phyloP scores from a whole-genome alignment of 345 rosid species.

The Pelargonium nanum region DNA sequence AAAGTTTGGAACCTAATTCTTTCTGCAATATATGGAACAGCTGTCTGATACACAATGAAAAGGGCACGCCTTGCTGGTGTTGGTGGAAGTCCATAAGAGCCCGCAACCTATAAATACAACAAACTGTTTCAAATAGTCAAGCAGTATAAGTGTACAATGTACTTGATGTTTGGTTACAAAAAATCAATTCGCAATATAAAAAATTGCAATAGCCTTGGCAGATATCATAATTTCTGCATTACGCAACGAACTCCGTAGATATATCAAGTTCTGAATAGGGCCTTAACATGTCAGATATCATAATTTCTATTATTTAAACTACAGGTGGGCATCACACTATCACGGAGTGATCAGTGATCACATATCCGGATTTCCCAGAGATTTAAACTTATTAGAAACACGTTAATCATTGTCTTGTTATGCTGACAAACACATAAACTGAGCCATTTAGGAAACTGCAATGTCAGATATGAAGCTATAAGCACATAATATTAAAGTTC shows the following conservation, averaged over 20 bases:
- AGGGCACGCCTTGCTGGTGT: conserved; percentile 90
- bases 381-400: neutral
- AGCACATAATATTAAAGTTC: neutral
- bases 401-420: neutral
- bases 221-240: neutral
- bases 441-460: neutral
- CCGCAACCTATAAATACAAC: conserved; percentile 48
- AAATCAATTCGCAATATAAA: too few relatives aligned
- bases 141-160: neutral
- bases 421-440: neutral
- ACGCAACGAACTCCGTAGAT: neutral
- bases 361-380: neutral
- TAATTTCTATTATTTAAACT: neutral
- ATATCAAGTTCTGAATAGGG: neutral
- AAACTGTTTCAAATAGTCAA: conserved; percentile 6
- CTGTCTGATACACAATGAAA: conserved; percentile 70
- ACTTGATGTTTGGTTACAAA: too few relatives aligned
- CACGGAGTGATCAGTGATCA: too few relatives aligned
- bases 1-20: conserved; percentile 54
- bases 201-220: neutral
- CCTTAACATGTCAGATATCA: neutral
- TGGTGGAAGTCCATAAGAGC: conserved; percentile 74
- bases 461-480: neutral
- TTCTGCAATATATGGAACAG: conserved; percentile 75
- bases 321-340: too few relatives aligned